Base-by-base conservation (phyloP, 768 basidiomycete genomes). In the Boletus vinaceobasis region DNA sequence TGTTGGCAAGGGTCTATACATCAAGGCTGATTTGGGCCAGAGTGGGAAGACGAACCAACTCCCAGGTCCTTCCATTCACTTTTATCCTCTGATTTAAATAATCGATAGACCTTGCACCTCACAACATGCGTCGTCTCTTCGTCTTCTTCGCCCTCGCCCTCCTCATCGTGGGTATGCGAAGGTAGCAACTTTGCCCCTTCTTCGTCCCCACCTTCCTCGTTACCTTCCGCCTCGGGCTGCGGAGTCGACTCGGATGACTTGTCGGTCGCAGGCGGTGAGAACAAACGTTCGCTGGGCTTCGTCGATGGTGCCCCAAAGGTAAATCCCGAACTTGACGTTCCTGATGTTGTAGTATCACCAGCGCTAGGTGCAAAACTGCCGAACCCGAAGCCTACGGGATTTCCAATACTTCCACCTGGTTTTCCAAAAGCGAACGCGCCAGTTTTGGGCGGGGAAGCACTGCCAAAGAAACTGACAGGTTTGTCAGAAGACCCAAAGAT, bases 131-230 rank as follows among this genome's bases (percentile, higher is more conserved):
- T 71, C 4, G 87, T 90, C 55, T 83, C 83, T 64, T 93, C 90
- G 38, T 86, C 78, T 65, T 93, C 87, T 71, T 93, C 90, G 29
- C 90, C 90, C 62, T 85, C 85, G 11, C 90, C 89, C 56, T 88
- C 88, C 50, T 75, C 75, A 59, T 88, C 88, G 57, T 86, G 82
- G 51, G 72, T 69, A n/a, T 54, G 60, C 10, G 56, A 61, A 19
- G 67, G 60, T 2, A 68, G 27, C 4, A 64, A 11, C 27, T 66
- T 71, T 13, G 47, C 37, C 3, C 33, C 32, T 17, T 71, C 73
- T 2, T 72, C 73, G 13, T 71, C 70, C 8, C 70, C 68, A 50
- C 61, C 59, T 37, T 68, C 68, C 29, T 64, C 64, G 5, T 51
- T 60, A 19, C 50, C 46, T 44, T 67, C 65, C 3, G 47, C 44